A percentile compares a stretch with the other conserved stretches of the same genome.
Conservation (phyloP, 176 grass and related monocot genomes). For the Rhynchospora pubera region DNA sequence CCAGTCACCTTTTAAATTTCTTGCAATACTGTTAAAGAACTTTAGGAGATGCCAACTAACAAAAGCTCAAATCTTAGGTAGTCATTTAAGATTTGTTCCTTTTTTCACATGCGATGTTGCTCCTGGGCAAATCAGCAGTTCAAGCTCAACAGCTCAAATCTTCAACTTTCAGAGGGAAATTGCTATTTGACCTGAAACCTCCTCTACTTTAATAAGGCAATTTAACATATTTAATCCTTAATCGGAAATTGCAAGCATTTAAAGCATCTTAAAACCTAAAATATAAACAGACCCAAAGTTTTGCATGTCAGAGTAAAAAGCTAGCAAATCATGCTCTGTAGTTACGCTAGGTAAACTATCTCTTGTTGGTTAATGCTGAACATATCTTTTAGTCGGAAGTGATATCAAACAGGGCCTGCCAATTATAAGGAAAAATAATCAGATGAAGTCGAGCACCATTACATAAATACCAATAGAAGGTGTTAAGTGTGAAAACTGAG, state of each 20-base stretch:
- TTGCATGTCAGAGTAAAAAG: background rate
- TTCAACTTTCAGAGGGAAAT: background rate
- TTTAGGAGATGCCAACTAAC: no score
- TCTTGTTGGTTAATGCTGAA: background rate
- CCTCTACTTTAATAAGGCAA: background rate
- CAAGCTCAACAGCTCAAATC: background rate
- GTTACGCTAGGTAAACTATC: background rate
- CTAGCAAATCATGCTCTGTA: background rate
- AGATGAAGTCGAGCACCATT: background rate
- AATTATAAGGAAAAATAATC: background rate
- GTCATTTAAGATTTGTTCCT: background rate
- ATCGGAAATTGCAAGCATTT: background rate
- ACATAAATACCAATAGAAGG: background rate
- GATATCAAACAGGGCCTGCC: background rate
- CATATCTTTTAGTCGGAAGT: background rate
- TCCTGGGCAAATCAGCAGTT: background rate
- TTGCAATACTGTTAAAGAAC: no score
- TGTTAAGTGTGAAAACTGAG: background rate
- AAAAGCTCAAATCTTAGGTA: background rate
- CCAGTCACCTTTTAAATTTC: no score
- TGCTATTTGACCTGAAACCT: background rate
- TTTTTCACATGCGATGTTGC: background rate
- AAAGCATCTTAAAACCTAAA: background rate
- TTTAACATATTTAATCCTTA: background rate
- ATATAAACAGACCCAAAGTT: background rate